Evolutionary conservation across 1,139 yeast species (phyloP).

Genomic region (Suhomyces taliae): DNA sequence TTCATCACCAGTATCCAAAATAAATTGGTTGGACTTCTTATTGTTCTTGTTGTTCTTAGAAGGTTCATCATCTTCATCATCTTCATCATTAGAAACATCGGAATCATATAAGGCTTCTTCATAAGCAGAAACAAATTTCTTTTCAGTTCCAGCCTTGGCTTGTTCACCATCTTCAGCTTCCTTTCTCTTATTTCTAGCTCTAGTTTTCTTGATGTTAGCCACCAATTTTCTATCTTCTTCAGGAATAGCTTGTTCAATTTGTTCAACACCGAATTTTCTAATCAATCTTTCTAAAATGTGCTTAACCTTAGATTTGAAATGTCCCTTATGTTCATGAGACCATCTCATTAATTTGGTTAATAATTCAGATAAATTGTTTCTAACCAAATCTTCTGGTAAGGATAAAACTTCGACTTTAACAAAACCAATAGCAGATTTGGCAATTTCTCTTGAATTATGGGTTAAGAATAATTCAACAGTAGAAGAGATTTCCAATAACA

Average conservation of each 20-base stretch:
- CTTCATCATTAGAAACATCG: conserved; percentile 51
- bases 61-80: conserved; percentile 30
- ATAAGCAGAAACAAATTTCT: conserved; percentile 74
- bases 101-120: conserved; percentile 76
- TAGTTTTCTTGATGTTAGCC: conserved; percentile 79
- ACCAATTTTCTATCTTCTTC: conserved; percentile 81
- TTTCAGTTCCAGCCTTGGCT: conserved; percentile 32
- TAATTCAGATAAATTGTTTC: conserved; percentile 63
- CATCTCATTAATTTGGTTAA: conserved; percentile 77
- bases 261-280: conserved; percentile 85
- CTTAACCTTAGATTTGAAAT: conserved; percentile 87
- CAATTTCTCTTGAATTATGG: conserved; percentile 89
- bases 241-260: conserved; percentile 78
- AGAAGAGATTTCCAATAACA: conserved; percentile 73
- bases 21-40: conserved; percentile 55
- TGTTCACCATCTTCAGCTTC: conserved; percentile 41
- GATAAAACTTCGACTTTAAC: conserved; percentile 87
- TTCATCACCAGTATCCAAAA: conserved; percentile 74
- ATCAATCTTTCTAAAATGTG: conserved; percentile 89
- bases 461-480: conserved; percentile 89
- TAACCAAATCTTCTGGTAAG: conserved; percentile 77
- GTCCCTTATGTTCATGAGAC: conserved; percentile 96
- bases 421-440: conserved; percentile 90
- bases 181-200: conserved; percentile 81
- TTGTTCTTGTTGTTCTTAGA: conserved; percentile 12